These are phyloP conservation scores for Monosporozyma aerobia DNA, from an alignment of 805 yeast genomes.

Conservation along the genomic window DNA sequence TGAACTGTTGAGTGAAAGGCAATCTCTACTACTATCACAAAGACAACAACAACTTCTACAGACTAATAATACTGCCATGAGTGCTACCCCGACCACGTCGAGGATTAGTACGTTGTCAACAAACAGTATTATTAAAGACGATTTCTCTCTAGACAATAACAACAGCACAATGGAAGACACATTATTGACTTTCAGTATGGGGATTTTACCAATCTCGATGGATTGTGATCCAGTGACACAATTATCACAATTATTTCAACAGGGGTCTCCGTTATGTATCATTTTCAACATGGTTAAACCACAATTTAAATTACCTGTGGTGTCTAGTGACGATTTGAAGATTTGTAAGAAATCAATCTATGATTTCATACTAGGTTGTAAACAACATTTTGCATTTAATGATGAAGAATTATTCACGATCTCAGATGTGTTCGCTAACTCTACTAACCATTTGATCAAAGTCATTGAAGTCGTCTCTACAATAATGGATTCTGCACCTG, in stretches of 20 bases:
- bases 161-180: slow-evolving; percentile 24
- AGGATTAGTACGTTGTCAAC: slow-evolving; percentile 31
- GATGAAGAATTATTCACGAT: slow-evolving; percentile 84
- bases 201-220: slow-evolving; percentile 63
- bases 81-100: slow-evolving; percentile 9
- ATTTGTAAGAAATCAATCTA: slow-evolving; percentile 83
- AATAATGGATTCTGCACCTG: slow-evolving; percentile 48
- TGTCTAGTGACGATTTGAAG: slow-evolving; percentile 71
- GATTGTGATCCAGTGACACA: slow-evolving; percentile 90
- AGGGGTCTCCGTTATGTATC: slow-evolving; percentile 86
- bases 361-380: slow-evolving; percentile 81
- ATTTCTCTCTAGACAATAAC: slow-evolving; percentile 15
- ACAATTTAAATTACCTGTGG: slow-evolving; percentile 48
- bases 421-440: slow-evolving; percentile 78
- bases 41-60: slow-evolving; percentile 26
- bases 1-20: slow-evolving; percentile 63
- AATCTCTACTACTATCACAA: slow-evolving; percentile 43
- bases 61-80: slow-evolving; percentile 6
- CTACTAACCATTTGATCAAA: slow-evolving; percentile 65
- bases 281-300: slow-evolving; percentile 66
- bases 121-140: slow-evolving; percentile 29
- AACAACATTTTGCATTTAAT: slow-evolving; percentile 58
- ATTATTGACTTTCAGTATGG: slow-evolving; percentile 57
- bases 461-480: slow-evolving; percentile 64
- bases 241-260: slow-evolving; percentile 78